Conservation (phyloP, 805 yeast genomes). For the Debaryomyces castellii region DNA sequence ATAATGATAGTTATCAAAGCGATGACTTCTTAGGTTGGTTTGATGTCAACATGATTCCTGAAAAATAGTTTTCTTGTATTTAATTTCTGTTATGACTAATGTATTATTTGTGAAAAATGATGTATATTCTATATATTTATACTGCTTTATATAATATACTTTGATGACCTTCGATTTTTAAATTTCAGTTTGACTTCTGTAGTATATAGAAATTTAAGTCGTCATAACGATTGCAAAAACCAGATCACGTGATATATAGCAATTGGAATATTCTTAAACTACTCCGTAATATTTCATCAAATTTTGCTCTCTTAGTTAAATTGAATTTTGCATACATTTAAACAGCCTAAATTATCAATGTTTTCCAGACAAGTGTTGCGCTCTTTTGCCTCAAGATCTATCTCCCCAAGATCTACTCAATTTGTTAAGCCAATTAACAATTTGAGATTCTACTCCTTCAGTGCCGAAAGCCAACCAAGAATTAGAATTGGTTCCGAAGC, state of each 20-base stretch:
- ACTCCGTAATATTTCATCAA: neutral
- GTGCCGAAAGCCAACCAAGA: constrained; percentile 41
- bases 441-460: constrained; percentile 28
- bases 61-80: constrained; percentile 4
- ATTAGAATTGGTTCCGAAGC: constrained; percentile 61
- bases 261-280: neutral
- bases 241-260: constrained; percentile 2
- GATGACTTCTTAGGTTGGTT: constrained; percentile 96
- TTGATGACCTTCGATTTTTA: neutral
- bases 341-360: constrained; percentile 8
- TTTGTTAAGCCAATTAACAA: constrained; percentile 7
- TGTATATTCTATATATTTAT: neutral
- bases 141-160: neutral
- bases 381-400: constrained; percentile 3
- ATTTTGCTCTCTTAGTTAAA: neutral
- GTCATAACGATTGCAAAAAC: neutral
- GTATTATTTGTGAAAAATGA: neutral
- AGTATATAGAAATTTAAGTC: too few relatives aligned
- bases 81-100: neutral
- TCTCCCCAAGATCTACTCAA: constrained; percentile 4
- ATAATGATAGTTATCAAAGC: constrained; percentile 52
- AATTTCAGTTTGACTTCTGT: too few relatives aligned
- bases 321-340: neutral
- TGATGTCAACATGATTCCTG: constrained; percentile 56
- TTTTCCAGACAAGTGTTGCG: constrained; percentile 20